A percentile compares a stretch with the other conserved stretches of the same genome.
These are phyloP conservation scores for Dothideomycetes sp. DNA, from an alignment of 2,329 filamentous ascomycete genomes.

Conservation along the genomic window DNA sequence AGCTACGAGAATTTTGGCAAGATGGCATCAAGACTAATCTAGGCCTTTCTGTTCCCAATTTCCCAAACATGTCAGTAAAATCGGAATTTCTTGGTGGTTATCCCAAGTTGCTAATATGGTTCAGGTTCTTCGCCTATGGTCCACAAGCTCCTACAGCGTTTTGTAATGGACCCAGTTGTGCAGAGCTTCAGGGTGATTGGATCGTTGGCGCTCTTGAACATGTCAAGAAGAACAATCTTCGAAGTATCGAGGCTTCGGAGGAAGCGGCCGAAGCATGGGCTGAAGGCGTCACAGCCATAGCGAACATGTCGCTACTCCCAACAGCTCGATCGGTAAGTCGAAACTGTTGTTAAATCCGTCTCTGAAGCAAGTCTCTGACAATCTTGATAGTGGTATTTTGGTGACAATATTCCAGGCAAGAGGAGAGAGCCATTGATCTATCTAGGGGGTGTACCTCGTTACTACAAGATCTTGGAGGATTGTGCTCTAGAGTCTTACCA, in stretches of 20 bases:
- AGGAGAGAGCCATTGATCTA: slow-evolving; percentile 1
- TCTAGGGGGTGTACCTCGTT: background rate
- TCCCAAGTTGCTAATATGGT: too few relatives aligned
- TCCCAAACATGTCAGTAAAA: slow-evolving; percentile 40
- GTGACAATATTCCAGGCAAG: slow-evolving; percentile 1
- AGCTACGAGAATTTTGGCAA: slow-evolving; percentile 28
- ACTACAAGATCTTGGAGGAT: background rate
- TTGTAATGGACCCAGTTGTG: slow-evolving; percentile 35
- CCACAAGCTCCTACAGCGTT: slow-evolving; percentile 38
- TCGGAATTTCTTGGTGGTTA: slow-evolving; percentile 16
- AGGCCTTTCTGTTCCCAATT: slow-evolving; percentile 30
- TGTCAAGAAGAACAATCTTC: slow-evolving; percentile 28
- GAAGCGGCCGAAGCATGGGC: slow-evolving; percentile 35
- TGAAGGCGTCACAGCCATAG: background rate
- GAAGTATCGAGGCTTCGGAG: slow-evolving; percentile 31
- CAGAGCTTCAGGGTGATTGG: slow-evolving; percentile 36
- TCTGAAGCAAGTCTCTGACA: background rate
- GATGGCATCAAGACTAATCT: slow-evolving; percentile 29
- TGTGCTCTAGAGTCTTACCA: too few relatives aligned
- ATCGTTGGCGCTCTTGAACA: slow-evolving; percentile 34
- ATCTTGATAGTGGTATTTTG: background rate
- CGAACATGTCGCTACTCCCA: background rate
- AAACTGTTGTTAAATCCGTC: background rate
- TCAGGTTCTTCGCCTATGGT: slow-evolving; percentile 25
- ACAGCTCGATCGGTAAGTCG: background rate